These are phyloP conservation scores for Pleurotus platypus DNA, from an alignment of 768 basidiomycete genomes.

Conservation along the genomic window DNA sequence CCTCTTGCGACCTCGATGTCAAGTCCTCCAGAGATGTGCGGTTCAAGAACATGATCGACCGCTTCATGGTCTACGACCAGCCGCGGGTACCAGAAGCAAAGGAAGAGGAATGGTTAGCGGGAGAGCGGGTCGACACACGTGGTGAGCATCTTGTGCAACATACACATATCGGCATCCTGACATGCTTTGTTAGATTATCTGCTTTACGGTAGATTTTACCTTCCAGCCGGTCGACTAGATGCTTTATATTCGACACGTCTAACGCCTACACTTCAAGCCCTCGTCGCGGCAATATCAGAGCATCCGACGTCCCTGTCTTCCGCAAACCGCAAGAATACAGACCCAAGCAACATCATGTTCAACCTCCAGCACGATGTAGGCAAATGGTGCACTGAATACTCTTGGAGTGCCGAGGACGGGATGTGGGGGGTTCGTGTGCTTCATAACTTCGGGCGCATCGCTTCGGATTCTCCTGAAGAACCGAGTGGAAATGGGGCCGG, in stretches of 20 bases:
- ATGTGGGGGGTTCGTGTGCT: constrained; percentile 89
- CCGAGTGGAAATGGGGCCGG: constrained; percentile 14
- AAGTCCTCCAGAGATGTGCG: constrained; percentile 66
- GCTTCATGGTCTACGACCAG: constrained; percentile 79
- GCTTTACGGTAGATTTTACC: constrained; percentile 86
- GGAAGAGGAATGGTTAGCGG: constrained; percentile 80
- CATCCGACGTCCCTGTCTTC: constrained; percentile 53
- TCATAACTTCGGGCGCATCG: constrained; percentile 83
- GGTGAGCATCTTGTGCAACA: constrained; percentile 42
- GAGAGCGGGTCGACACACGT: constrained; percentile 69
- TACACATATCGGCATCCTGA: constrained; percentile 13
- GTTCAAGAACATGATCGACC: constrained; percentile 88
- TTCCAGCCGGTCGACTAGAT: constrained; percentile 85
- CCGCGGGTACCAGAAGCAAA: constrained; percentile 77
- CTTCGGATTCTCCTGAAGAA: constrained; percentile 21
- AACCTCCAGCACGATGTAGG: constrained; percentile 91
- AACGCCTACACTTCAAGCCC: constrained; percentile 72
- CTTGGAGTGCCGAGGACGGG: constrained; percentile 89
- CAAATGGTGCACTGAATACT: constrained; percentile 90
- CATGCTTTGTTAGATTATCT: constrained; percentile 68
- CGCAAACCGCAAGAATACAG: constrained; percentile 37
- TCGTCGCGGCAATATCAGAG: constrained; percentile 85
- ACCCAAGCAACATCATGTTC: constrained; percentile 71
- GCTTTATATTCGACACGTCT: constrained; percentile 85
- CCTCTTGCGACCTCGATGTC: constrained; percentile 77